Percentiles rank a stretch among this genome's conserved stretches.
phyloP scores from a whole-genome alignment of 495 filamentous ascomycete species.

The Stereocaulon alpinum region DNA sequence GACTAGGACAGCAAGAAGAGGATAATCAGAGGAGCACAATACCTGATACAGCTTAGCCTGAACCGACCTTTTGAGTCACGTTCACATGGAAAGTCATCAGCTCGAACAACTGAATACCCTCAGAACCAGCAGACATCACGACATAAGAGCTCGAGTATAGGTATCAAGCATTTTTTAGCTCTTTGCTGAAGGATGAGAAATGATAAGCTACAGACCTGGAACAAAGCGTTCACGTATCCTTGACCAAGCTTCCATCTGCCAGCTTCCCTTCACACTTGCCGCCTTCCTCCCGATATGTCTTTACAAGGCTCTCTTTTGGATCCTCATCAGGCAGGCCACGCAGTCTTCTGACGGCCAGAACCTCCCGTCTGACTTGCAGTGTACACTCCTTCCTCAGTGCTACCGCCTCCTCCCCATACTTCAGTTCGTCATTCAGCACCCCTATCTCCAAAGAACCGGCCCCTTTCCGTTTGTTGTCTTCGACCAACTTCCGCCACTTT shows the following conservation, averaged over 20 bases:
- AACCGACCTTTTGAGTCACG: no score
- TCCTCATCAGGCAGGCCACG: constrained; percentile 74
- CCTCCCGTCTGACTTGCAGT: constrained; percentile 61
- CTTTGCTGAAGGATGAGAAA: no score
- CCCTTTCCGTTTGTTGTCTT: constrained; percentile 24
- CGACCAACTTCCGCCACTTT: constrained; percentile 56
- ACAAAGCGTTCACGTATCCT: constrained; percentile 36
- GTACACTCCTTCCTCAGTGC: constrained; percentile 76
- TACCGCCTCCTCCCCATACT: constrained; percentile 61
- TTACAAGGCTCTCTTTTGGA: constrained; percentile 50
- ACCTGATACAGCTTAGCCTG: no score
- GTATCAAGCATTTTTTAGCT: no score
- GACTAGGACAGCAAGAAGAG: no score
- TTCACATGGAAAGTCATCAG: no score
- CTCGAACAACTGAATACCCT: no score
- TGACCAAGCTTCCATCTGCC: constrained; percentile 53
- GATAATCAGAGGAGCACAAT: no score
- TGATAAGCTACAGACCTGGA: neutral
- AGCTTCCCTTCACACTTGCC: constrained; percentile 47
- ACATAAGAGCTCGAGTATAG: no score
- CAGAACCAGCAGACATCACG: no score
- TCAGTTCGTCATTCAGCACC: constrained; percentile 58
- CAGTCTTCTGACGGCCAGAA: constrained; percentile 60
- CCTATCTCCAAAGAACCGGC: constrained; percentile 37
- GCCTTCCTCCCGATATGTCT: constrained; percentile 52